A percentile compares a stretch with the other conserved stretches of the same genome.
These are phyloP conservation scores for Myrica gale DNA, from an alignment of 306 rosid species.

Conservation along the genomic window DNA sequence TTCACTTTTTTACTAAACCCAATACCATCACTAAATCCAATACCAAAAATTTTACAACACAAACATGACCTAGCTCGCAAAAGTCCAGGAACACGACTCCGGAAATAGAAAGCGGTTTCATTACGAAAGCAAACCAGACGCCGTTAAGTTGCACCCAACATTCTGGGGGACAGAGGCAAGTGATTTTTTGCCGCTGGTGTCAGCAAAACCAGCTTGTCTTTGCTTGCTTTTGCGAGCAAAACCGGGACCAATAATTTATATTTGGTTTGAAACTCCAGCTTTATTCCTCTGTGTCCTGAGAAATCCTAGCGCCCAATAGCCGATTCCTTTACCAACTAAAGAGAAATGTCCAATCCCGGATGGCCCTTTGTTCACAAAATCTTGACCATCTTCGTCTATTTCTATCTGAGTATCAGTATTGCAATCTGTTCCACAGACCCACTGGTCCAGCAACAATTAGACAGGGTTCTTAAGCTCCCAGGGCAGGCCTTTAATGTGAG, in stretches of 20 bases:
- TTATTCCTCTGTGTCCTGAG: background rate
- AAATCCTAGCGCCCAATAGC: background rate
- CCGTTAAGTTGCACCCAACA: background rate
- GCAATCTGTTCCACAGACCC: conserved; percentile 29
- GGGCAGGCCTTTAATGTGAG: conserved; percentile 53
- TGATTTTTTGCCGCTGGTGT: background rate
- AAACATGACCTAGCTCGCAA: too few relatives aligned
- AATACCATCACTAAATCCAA: too few relatives aligned
- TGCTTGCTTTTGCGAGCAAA: background rate
- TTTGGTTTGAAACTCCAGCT: background rate
- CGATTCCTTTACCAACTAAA: background rate
- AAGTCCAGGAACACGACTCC: background rate
- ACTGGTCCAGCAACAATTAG: conserved; percentile 44
- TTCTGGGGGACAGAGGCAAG: background rate
- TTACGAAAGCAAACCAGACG: background rate
- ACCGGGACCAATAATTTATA: background rate
- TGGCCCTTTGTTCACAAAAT: conserved; percentile 25
- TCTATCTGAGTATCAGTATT: conserved; percentile 27
- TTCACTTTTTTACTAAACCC: too few relatives aligned
- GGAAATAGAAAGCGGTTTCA: background rate
- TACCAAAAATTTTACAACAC: too few relatives aligned
- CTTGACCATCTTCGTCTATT: conserved; percentile 22
- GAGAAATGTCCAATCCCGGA: conserved; percentile 27
- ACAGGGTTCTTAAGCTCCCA: conserved; percentile 44
- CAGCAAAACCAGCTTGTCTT: background rate